phyloP scores from a whole-genome alignment of 1,284 basidiomycete species.

The Neonothopanus nambi region DNA sequence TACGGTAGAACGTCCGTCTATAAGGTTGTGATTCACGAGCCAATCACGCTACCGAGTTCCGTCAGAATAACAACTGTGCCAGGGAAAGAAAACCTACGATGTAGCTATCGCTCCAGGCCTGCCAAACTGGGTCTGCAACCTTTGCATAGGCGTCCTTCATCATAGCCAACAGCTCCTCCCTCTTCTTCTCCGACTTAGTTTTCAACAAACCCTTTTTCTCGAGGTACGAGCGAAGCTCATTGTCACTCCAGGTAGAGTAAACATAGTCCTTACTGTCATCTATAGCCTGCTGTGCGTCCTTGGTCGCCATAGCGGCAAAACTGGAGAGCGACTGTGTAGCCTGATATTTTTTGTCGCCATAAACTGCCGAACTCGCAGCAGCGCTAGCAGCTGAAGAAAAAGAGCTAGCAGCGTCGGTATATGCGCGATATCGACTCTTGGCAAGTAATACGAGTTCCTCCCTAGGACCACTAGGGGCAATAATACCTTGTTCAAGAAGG shows the following conservation, averaged over 20 bases:
- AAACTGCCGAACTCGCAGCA: slow-evolving; percentile 56
- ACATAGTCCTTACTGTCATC: slow-evolving; percentile 84
- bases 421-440: slow-evolving; percentile 67
- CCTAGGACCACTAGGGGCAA: slow-evolving; percentile 74
- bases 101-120: slow-evolving; percentile 84
- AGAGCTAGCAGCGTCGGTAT: slow-evolving; percentile 56
- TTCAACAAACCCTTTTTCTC: slow-evolving; percentile 68
- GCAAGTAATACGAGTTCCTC: slow-evolving; percentile 82
- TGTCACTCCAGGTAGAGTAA: slow-evolving; percentile 88
- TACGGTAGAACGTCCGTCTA: slow-evolving; percentile 48
- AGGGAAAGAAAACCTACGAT: slow-evolving; percentile 51
- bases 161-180: slow-evolving; percentile 67
- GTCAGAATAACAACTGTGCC: not conserved
- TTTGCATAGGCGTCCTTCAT: slow-evolving; percentile 72
- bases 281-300: slow-evolving; percentile 55
- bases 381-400: too few species aligned
- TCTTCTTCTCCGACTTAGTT: slow-evolving; percentile 59
- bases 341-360: slow-evolving; percentile 53
- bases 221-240: slow-evolving; percentile 67
- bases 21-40: slow-evolving; percentile 77
- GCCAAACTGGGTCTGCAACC: slow-evolving; percentile 66
- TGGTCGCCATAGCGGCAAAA: slow-evolving; percentile 51
- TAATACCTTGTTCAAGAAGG: slow-evolving; percentile 84
- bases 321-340: slow-evolving; percentile 45
- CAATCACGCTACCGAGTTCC: slow-evolving; percentile 64